These are phyloP conservation scores for Fusarium sp. DNA, from an alignment of 2,329 filamentous ascomycete genomes.

Conservation along the genomic window DNA sequence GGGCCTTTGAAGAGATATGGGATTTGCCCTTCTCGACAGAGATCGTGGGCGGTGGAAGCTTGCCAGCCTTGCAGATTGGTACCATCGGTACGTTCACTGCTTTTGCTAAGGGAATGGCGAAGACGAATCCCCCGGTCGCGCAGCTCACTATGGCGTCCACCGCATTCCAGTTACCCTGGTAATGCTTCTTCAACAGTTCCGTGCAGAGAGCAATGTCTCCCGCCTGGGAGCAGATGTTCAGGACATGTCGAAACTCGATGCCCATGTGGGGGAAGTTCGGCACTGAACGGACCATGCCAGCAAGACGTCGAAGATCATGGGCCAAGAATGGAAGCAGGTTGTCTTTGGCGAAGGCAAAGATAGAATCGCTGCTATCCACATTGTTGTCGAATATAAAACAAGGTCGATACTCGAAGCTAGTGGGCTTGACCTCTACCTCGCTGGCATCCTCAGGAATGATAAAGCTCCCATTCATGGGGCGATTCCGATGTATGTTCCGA, in stretches of 20 bases:
- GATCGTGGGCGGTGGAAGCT: conserved; percentile 67
- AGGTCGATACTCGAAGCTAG: conserved; percentile 51
- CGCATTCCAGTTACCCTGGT: conserved; percentile 58
- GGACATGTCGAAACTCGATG: conserved; percentile 68
- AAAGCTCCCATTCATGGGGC: background rate
- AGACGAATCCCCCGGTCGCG: conserved; percentile 68
- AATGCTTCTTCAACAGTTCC: conserved; percentile 60
- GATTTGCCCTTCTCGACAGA: conserved; percentile 61
- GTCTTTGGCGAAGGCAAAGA: conserved; percentile 54
- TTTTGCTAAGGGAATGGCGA: conserved; percentile 61
- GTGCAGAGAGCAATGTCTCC: conserved; percentile 63
- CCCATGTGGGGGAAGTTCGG: conserved; percentile 62
- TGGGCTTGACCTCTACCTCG: background rate
- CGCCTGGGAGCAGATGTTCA: conserved; percentile 63
- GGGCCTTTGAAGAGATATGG: conserved; percentile 62
- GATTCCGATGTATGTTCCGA: conserved; percentile 51
- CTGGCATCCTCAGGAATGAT: background rate
- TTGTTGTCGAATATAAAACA: conserved; percentile 65
- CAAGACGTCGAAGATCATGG: conserved; percentile 58
- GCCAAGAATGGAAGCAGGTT: conserved; percentile 59
- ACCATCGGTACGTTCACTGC: conserved; percentile 56
- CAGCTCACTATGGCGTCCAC: conserved; percentile 62
- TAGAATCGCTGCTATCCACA: conserved; percentile 52
- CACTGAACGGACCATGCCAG: conserved; percentile 60
- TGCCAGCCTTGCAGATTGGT: conserved; percentile 66